phyloP scores from a whole-genome alignment of 2,329 filamentous ascomycete genomes.

The Ceratocystis lukuohia region DNA sequence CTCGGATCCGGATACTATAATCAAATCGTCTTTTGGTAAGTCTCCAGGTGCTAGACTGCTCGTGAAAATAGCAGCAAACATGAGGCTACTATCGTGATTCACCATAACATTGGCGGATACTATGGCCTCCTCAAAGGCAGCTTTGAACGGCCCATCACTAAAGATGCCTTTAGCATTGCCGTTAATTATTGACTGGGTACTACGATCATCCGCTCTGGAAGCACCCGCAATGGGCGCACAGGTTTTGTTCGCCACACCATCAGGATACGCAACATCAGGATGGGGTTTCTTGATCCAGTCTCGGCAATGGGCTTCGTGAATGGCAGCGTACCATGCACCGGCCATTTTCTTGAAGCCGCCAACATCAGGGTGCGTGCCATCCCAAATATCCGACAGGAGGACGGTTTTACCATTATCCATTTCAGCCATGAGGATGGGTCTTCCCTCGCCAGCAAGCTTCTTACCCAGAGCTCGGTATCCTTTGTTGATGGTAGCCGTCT shows the following conservation, averaged over 20 bases:
- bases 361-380: constrained; percentile 31
- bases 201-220: constrained; percentile 12
- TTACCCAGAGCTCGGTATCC: constrained; percentile 25
- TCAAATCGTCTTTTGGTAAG: constrained; percentile 10
- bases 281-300: constrained; percentile 19
- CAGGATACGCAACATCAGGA: constrained; percentile 10
- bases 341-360: constrained; percentile 33
- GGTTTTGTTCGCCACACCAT: background rate
- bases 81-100: constrained; percentile 2
- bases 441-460: constrained; percentile 13
- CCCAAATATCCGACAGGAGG: constrained; percentile 25
- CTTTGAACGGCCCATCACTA: constrained; percentile 13
- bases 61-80: constrained; percentile 19
- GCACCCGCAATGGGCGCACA: constrained; percentile 8
- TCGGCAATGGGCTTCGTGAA: constrained; percentile 23
- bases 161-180: constrained; percentile 3
- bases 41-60: background rate
- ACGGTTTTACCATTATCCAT: constrained; percentile 17
- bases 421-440: constrained; percentile 20
- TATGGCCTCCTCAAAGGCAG: background rate
- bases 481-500: constrained; percentile 27
- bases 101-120: background rate
- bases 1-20: background rate
- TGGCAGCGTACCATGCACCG: constrained; percentile 26
- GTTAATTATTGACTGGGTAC: background rate